Conservation (phyloP, 2,329 filamentous ascomycete genomes). For the Pezicula neosporulosa region DNA sequence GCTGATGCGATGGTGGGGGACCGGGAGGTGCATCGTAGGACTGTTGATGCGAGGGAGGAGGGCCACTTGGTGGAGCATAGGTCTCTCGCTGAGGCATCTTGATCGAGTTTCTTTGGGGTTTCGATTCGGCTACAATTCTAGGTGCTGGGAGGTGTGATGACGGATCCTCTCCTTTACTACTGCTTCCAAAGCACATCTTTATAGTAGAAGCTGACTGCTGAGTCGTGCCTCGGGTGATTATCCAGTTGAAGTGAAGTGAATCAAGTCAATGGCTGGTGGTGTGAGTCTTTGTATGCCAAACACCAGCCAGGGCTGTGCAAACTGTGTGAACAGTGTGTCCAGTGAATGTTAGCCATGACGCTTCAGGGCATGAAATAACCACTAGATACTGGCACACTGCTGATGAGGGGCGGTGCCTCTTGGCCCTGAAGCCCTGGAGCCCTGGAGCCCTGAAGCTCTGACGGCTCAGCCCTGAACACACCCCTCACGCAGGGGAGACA, state of each 20-base stretch:
- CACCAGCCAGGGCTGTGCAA: neutral
- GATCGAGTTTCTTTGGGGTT: constrained; percentile 9
- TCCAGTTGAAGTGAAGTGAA: neutral
- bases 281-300: too few species aligned
- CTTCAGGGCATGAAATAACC: neutral
- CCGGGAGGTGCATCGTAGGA: constrained; percentile 31
- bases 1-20: constrained; percentile 26
- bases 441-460: too few species aligned
- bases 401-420: neutral
- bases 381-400: neutral
- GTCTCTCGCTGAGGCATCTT: constrained; percentile 23
- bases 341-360: neutral
- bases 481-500: too few species aligned
- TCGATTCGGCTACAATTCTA: constrained; percentile 18
- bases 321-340: constrained; percentile 1
- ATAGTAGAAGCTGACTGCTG: neutral
- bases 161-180: constrained; percentile 18
- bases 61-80: constrained; percentile 28
- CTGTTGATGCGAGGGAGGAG: constrained; percentile 15
- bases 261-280: neutral
- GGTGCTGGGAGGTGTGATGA: constrained; percentile 10
- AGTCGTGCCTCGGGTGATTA: too few species aligned
- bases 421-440: neutral
- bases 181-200: constrained; percentile 24
- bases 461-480: too few species aligned